Evolutionary conservation across 1,284 basidiomycete species (phyloP), one percentile per base, ranked within the genome.

Genomic region (Pascua sp.): DNA sequence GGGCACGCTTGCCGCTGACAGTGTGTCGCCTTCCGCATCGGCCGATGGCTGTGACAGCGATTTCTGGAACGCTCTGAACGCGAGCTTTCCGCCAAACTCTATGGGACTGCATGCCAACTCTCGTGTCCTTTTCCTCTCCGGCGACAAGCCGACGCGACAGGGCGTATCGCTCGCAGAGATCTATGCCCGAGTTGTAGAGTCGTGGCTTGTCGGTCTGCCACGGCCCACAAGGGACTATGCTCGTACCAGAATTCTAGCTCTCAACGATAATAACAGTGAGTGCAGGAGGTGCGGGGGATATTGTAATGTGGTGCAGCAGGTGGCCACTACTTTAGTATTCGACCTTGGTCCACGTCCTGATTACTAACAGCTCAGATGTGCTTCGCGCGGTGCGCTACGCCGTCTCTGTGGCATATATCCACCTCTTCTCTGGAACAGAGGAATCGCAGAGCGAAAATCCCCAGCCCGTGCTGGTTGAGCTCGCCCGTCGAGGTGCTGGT

Each of bases 161-260:
- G 67, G 65, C n/a, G 67, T 69, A 4, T 63, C 64, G 10, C 57
- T 69, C 11, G 63, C 64, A 1, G 65, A 67, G 47, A 67, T 67
- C 18, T 69, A 69, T 48, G 63, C 64, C 1, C 59, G 67, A 24
- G 65, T 69, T 11, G 63, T 69, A 15, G 65, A 69, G 40, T 63
- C 62, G 16, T 69, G 67, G 67, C 62, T 69, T 4, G 63, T 67
- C 0, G 65, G 67, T 9, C 51, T 69, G n/a, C 65, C 67, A 2
- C 61, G 59, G 1, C 57, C 54, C 4, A 61, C 64, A 8, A 43
- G 65, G n/a, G 67, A 69, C 36, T 63, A 63, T 47, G 66, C 61
- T 1, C 48, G 64, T 11, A 57, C 65, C 1, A 55, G 66, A 7
- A 65, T 69, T 36, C 57, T 66, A 5, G 62, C 65, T 2, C 56